A percentile compares a stretch with the other conserved stretches of the same genome.
Evolutionary conservation across 352 stramenopile genomes (phyloP).

Genomic region (Pythium coloratum): DNA sequence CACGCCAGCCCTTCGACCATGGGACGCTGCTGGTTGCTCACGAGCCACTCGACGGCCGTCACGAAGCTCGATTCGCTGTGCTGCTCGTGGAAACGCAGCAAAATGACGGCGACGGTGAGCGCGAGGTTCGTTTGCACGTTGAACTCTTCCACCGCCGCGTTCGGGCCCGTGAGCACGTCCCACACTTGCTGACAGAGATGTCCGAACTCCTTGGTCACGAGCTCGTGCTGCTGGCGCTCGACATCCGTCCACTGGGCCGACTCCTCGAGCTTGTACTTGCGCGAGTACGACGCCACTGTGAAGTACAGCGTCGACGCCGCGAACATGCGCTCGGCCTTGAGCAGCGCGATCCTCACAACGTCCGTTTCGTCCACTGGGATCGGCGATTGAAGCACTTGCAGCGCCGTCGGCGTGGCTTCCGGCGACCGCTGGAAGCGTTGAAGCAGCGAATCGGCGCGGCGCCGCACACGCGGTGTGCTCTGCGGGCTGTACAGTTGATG

Average conservation of each 20-base stretch:
- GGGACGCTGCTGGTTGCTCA: constrained; percentile 63
- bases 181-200: constrained; percentile 71
- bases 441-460: constrained; percentile 70
- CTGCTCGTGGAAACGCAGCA: constrained; percentile 75
- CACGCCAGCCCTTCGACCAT: constrained; percentile 41
- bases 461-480: constrained; percentile 62
- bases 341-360: constrained; percentile 25
- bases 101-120: constrained; percentile 74
- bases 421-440: constrained; percentile 77
- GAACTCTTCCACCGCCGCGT: constrained; percentile 48
- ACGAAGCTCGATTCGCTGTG: constrained; percentile 53
- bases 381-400: constrained; percentile 55
- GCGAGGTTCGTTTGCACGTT: constrained; percentile 72
- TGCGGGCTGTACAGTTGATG: constrained; percentile 74
- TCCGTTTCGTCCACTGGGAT: constrained; percentile 30
- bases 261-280: constrained; percentile 76
- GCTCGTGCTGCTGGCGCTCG: constrained; percentile 54
- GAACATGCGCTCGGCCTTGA: constrained; percentile 62
- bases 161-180: constrained; percentile 68
- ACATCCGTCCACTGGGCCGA: constrained; percentile 43
- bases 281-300: constrained; percentile 60
- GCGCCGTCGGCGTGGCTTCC: constrained; percentile 51
- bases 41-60: constrained; percentile 71
- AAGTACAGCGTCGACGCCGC: constrained; percentile 74
- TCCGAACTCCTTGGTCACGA: constrained; percentile 59